Percentiles rank a stretch among this genome's conserved stretches.
Conservation (phyloP, 1,284 basidiomycete species). For the Psilocybe mexicana region DNA sequence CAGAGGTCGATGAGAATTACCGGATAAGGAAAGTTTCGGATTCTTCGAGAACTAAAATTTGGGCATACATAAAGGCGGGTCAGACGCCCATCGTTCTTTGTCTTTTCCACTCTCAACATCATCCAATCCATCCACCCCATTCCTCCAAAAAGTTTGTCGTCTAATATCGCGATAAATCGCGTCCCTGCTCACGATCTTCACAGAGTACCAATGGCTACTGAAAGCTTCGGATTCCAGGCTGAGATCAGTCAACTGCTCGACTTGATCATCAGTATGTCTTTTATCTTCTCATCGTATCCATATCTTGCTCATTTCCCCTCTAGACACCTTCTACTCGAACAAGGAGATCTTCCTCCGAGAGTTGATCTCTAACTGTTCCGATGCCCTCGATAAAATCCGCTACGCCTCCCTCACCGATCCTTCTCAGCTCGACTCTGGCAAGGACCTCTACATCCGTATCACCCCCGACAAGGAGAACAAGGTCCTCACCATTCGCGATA, state of each 20-base stretch:
- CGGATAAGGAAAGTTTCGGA: slow-evolving; percentile 48
- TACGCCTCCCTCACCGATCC: slow-evolving; percentile 93
- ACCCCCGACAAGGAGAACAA: slow-evolving; percentile 96
- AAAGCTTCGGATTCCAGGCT: slow-evolving; percentile 92
- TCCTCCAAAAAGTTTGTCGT: slow-evolving; percentile 25
- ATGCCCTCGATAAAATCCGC: slow-evolving; percentile 97
- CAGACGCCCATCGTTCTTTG: slow-evolving; percentile 24
- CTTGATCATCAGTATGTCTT: slow-evolving; percentile 81
- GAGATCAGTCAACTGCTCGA: slow-evolving; percentile 95
- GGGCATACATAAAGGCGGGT: slow-evolving; percentile 40
- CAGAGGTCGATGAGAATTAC: slow-evolving; percentile 26
- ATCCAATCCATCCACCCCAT: slow-evolving; percentile 19
- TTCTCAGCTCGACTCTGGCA: slow-evolving; percentile 81
- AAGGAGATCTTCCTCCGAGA: slow-evolving; percentile 99
- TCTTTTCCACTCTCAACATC: slow-evolving; percentile 27
- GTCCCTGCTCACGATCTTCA: slow-evolving; percentile 14
- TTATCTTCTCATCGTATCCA: not conserved
- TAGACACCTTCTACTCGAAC: slow-evolving; percentile 98
- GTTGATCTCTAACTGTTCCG: slow-evolving; percentile 89
- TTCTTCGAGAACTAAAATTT: slow-evolving; percentile 57
- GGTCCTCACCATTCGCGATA: slow-evolving; percentile 89
- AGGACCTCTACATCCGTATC: slow-evolving; percentile 92
- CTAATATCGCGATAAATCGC: slow-evolving; percentile 10
- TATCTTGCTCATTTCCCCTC: slow-evolving; percentile 9
- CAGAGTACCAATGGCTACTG: slow-evolving; percentile 62